Evolutionary conservation across 2,329 filamentous ascomycete genomes (phyloP).

Genomic region (Pseudogymnoascus verrucosus): DNA sequence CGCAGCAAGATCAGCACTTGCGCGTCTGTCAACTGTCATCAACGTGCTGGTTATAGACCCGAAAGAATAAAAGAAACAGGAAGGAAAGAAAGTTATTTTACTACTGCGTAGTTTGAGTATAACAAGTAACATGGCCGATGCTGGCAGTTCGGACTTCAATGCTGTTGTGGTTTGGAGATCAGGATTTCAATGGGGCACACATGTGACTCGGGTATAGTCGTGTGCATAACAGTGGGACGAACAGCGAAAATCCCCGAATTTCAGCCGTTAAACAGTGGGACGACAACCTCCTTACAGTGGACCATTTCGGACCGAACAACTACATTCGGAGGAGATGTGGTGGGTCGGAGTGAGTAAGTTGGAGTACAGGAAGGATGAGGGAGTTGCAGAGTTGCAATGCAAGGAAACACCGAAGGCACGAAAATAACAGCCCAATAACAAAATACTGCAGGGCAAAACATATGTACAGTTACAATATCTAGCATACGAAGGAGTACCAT

Average conservation of each 20-base stretch:
- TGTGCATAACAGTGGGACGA: not conserved
- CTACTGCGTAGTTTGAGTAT: not conserved
- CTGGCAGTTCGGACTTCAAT: not conserved
- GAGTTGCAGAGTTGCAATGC: not conserved
- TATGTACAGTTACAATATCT: too few species aligned
- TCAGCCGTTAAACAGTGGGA: not conserved
- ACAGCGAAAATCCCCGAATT: not conserved
- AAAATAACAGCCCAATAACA: not conserved
- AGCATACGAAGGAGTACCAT: too few species aligned
- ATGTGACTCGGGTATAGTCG: not conserved
- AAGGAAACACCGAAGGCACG: not conserved
- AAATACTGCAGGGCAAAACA: not conserved
- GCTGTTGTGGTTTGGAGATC: not conserved
- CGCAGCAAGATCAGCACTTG: not conserved
- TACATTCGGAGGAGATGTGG: not conserved
- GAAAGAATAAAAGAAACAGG: not conserved
- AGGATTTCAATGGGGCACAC: not conserved
- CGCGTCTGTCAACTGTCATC: slow-evolving; percentile 1
- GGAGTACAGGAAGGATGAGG: not conserved
- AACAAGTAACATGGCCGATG: not conserved
- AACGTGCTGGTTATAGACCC: not conserved
- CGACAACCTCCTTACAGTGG: slow-evolving; percentile 2
- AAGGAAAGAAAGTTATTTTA: not conserved
- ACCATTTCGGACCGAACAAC: not conserved
- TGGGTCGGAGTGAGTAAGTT: not conserved